Conservation (phyloP, 2,329 filamentous ascomycete species). For the Trichoderma sp. region DNA sequence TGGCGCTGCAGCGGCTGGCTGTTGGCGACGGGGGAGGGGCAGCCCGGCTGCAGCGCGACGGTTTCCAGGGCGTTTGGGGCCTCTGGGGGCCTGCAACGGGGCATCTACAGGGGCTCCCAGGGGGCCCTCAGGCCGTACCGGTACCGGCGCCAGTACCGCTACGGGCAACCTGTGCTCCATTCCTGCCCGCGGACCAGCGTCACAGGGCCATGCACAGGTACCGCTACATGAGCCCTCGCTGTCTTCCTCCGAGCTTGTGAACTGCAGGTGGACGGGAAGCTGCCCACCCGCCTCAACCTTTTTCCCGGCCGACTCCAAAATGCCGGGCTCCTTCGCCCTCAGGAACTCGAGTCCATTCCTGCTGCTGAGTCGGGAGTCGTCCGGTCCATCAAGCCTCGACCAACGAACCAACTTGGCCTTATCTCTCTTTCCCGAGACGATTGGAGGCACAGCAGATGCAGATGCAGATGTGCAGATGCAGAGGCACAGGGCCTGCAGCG, state of each 20-base stretch:
- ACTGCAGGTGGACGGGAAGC: not conserved
- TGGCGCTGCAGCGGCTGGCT: not conserved
- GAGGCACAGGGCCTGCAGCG: conserved; percentile 9
- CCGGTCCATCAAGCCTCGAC: not conserved
- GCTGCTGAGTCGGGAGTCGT: not conserved
- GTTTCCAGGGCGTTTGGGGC: conserved; percentile 5
- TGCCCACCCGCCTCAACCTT: conserved; percentile 10
- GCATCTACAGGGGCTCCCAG: conserved; percentile 18
- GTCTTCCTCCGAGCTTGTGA: too few species aligned
- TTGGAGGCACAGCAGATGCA: not conserved
- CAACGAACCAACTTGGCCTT: not conserved
- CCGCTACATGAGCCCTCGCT: not conserved
- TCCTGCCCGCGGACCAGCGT: not conserved
- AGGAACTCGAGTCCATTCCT: conserved; percentile 25
- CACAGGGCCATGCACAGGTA: not conserved
- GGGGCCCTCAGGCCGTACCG: conserved; percentile 9
- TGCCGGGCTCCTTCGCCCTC: too few species aligned
- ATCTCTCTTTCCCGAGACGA: too few species aligned
- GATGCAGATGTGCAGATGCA: not conserved
- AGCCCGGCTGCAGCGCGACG: conserved; percentile 8
- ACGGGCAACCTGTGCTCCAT: not conserved
- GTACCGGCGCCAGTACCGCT: not conserved
- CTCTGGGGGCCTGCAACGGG: conserved; percentile 4
- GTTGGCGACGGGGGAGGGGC: conserved; percentile 8
- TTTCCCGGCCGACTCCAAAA: conserved; percentile 4